Evolutionary conservation across 2,329 filamentous ascomycete species (phyloP).

Genomic region (Capronia coronata): DNA sequence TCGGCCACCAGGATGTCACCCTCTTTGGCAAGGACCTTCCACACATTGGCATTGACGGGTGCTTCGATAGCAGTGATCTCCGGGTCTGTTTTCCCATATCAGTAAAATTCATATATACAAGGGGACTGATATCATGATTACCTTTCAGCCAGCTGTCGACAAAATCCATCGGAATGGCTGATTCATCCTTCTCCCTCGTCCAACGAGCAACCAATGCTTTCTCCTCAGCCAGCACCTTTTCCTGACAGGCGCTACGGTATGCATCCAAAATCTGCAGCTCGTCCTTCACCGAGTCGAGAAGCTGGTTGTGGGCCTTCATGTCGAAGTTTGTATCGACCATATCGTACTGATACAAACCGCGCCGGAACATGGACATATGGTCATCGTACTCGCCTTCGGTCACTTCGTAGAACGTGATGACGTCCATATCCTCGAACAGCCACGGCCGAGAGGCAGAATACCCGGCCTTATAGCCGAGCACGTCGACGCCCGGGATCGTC

Average conservation of each 20-base stretch:
- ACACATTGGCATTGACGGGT: constrained; percentile 46
- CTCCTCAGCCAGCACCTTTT: constrained; percentile 30
- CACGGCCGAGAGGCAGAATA: constrained; percentile 44
- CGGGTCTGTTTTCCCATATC: too few species aligned
- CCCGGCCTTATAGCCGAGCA: constrained; percentile 45
- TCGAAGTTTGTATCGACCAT: constrained; percentile 47
- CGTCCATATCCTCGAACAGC: constrained; percentile 52
- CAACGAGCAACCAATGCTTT: too few species aligned
- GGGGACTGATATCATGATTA: too few species aligned
- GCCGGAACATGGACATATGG: constrained; percentile 40
- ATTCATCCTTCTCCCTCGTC: too few species aligned
- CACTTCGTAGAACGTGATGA: constrained; percentile 50
- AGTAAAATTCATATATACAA: too few species aligned
- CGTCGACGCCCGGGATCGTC: constrained; percentile 49
- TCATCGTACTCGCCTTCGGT: constrained; percentile 45
- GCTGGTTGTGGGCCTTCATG: constrained; percentile 48
- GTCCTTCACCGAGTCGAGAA: constrained; percentile 40
- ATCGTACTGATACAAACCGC: constrained; percentile 48
- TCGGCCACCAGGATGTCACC: constrained; percentile 39
- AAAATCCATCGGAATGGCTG: too few species aligned
- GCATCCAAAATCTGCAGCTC: constrained; percentile 41
- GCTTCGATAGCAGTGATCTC: constrained; percentile 35
- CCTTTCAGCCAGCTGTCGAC: too few species aligned
- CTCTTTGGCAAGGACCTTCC: constrained; percentile 43
- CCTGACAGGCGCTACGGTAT: too few species aligned